Conservation (phyloP, 2,329 filamentous ascomycete species). For the Trichoderma guizhouense region DNA sequence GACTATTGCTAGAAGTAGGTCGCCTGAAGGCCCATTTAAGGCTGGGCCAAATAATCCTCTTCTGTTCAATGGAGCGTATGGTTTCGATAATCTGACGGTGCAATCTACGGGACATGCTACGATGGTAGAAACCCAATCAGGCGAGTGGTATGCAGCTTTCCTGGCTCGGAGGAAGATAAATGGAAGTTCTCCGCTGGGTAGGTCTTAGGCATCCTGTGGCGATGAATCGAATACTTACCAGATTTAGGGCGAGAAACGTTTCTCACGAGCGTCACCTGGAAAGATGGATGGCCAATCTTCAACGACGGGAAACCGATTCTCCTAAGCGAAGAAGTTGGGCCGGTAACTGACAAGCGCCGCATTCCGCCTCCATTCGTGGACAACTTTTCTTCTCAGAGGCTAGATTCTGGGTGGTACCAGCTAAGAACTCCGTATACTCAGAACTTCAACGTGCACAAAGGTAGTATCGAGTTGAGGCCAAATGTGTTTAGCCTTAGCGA, state of each 20-base stretch:
- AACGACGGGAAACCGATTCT: background rate
- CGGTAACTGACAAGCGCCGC: background rate
- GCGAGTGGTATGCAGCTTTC: background rate
- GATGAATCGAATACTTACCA: background rate
- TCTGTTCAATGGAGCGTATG: background rate
- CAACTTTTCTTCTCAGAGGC: background rate
- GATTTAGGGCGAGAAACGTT: background rate
- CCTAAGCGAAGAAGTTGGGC: background rate
- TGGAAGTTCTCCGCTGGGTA: background rate
- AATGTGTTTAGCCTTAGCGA: background rate
- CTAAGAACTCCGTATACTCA: background rate
- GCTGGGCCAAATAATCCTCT: background rate
- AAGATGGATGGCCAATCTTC: background rate
- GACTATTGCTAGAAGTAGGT: background rate
- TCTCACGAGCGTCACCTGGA: background rate
- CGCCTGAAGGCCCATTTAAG: background rate
- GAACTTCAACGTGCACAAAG: background rate
- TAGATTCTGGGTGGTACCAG: background rate
- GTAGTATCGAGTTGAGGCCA: background rate
- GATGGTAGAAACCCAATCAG: background rate
- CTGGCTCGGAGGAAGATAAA: background rate
- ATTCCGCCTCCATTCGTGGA: background rate
- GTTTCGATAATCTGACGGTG: background rate
- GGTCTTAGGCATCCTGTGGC: fast-evolving
- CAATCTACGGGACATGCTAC: background rate